A percentile compares a stretch with the other conserved stretches of the same genome.
These are phyloP conservation scores for Colletotrichum cuscutae DNA, from an alignment of 2,329 filamentous ascomycete species.

Conservation along the genomic window DNA sequence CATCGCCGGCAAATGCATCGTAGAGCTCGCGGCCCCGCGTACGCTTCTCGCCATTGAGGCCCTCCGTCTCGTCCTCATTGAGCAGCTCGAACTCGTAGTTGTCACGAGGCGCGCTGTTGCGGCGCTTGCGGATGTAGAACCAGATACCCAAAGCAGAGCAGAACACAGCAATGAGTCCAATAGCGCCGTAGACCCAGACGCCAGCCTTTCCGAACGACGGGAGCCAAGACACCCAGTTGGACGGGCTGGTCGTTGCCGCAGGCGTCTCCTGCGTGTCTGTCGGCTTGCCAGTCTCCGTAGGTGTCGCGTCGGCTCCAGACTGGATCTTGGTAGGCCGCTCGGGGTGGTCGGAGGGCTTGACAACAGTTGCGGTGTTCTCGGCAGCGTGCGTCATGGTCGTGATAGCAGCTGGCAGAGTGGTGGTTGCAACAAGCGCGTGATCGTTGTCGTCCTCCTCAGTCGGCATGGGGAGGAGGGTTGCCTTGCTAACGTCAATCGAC, in stretches of 20 bases:
- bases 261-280: slow-evolving; percentile 44
- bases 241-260: slow-evolving; percentile 64
- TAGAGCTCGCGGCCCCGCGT: slow-evolving; percentile 89
- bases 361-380: slow-evolving; percentile 52
- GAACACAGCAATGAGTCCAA: slow-evolving; percentile 87
- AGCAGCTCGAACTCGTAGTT: slow-evolving; percentile 96
- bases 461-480: slow-evolving; percentile 82
- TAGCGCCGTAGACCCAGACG: slow-evolving; percentile 90
- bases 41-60: slow-evolving; percentile 62
- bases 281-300: slow-evolving; percentile 43
- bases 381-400: slow-evolving; percentile 65
- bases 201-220: slow-evolving; percentile 91
- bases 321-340: slow-evolving; percentile 69
- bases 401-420: slow-evolving; percentile 65
- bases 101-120: slow-evolving; percentile 79
- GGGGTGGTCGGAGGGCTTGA: slow-evolving; percentile 70
- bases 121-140: slow-evolving; percentile 82
- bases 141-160: slow-evolving; percentile 84
- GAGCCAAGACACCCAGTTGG: slow-evolving; percentile 85
- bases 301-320: slow-evolving; percentile 44
- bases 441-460: slow-evolving; percentile 85
- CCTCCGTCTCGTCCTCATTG: slow-evolving; percentile 79
- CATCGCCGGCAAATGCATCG: slow-evolving; percentile 94
- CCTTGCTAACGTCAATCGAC: slow-evolving; percentile 78
- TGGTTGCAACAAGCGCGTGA: slow-evolving; percentile 75